phyloP scores from a whole-genome alignment of 2,329 filamentous ascomycete species.

The Diaporthe sp. region DNA sequence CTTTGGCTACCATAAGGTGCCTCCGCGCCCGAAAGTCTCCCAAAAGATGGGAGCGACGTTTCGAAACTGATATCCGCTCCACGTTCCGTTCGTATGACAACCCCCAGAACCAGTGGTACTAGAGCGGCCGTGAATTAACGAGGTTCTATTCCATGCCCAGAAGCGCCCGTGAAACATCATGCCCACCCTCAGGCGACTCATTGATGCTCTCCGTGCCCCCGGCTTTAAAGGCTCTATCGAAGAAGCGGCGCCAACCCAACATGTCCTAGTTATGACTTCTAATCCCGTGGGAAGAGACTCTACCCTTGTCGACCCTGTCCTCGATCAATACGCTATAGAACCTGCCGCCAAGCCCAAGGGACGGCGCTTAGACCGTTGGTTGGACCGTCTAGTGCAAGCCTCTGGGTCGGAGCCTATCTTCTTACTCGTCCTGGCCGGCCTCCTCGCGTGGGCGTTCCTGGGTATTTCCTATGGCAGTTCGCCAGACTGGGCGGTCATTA shows the following conservation, averaged over 20 bases:
- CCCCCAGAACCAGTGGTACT: neutral
- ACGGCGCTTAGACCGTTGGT: no score
- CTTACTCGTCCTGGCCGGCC: no score
- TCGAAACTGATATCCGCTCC: neutral
- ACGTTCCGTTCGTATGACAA: neutral
- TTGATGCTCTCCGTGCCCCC: neutral
- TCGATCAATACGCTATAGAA: no score
- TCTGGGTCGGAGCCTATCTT: no score
- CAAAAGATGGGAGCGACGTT: neutral
- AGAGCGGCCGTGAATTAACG: neutral
- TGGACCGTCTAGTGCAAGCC: no score
- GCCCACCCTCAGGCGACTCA: neutral
- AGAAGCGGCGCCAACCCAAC: neutral
- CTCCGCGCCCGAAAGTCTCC: no score
- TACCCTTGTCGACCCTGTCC: neutral
- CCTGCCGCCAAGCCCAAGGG: no score
- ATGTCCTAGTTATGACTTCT: neutral
- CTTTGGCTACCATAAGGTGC: no score
- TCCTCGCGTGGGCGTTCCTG: no score
- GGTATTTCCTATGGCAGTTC: no score
- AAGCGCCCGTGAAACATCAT: neutral
- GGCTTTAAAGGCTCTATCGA: neutral
- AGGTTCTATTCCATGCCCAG: neutral
- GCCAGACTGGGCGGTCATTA: no score
- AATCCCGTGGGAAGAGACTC: neutral